Base-by-base conservation (phyloP, 352 stramenopile species). In the Phytophthora pistaciae region DNA sequence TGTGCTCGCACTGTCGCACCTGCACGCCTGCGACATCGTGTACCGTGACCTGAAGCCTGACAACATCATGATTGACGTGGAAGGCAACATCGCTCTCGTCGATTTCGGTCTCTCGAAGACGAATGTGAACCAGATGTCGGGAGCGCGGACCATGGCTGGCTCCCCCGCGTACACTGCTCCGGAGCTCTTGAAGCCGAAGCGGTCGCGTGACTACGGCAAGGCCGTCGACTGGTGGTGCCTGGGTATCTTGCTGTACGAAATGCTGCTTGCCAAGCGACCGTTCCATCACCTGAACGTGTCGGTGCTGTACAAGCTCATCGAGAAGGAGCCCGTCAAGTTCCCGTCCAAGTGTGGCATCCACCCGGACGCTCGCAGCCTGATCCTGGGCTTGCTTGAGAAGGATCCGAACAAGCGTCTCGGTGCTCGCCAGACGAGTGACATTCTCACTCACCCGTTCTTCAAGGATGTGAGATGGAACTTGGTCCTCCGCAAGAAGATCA, bases 21-120 rank as follows among this genome's bases (percentile, higher is more conserved):
- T 98, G 16, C 95, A 99, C 74, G 87, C 92, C 11, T 95, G 90
- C 57, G 92, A 98, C 78, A 98, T 99, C 72, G 92, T 99, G 13
- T 98, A 99, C 77, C 89, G 93, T 57, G 96, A 99, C 64, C 73
- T 99, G 21, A 99, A 99, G 66, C 96, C 96, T 2, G 95, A 98
- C 69, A 99, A 99, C 75, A 93, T 98, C 54, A 96, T 98, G 78
- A 90, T 99, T 53, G 96, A 99, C 72, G 83, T 94, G 9, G 90
- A 96, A 38, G 96, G 94, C 50, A 98, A 99, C 74, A 84, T 99
- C 21, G 91, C 93, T n/a, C 74, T 99, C 10, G 96, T 98, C 2
- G 96, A 99, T 66, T 99, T 99, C 71, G 96, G 96, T 5, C 73
- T 99, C 2, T 95, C 87, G 33, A 99, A 98, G 77, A 96, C 95